Evolutionary conservation across 306 rosid species (phyloP).

Genomic region (Vigna hirtella): DNA sequence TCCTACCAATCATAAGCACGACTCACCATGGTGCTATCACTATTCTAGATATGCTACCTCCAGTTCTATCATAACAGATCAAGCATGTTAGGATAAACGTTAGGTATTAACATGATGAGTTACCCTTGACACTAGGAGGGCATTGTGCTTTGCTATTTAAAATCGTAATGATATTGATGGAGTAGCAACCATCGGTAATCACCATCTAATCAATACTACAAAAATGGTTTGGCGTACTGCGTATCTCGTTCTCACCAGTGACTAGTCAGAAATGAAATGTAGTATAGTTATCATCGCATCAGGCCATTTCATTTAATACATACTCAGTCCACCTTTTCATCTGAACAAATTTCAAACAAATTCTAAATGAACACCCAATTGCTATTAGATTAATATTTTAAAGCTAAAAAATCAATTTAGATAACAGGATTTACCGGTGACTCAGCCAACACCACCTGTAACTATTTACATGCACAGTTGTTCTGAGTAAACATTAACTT

Average conservation of each 20-base stretch:
- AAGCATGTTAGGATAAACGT: too few species aligned
- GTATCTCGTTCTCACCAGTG: not conserved
- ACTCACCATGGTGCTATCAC: too few species aligned
- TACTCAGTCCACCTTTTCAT: conserved; percentile 1
- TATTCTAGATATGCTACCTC: too few species aligned
- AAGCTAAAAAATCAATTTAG: not conserved
- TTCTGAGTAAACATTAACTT: not conserved
- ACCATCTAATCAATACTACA: too few species aligned
- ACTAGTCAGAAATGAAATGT: not conserved
- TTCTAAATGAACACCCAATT: not conserved
- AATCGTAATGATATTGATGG: too few species aligned
- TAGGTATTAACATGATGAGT: too few species aligned
- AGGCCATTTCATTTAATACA: not conserved
- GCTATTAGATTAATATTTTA: not conserved
- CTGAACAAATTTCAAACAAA: not conserved
- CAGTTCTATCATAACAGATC: too few species aligned
- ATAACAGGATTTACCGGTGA: not conserved
- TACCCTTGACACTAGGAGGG: too few species aligned
- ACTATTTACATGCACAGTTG: not conserved
- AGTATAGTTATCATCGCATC: not conserved
- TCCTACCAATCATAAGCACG: too few species aligned
- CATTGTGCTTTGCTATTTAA: too few species aligned
- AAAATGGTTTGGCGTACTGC: too few species aligned
- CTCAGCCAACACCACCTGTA: not conserved
- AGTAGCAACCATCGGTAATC: too few species aligned